These are phyloP conservation scores for Serendipita sp. DNA, from an alignment of 768 basidiomycete species.

Conservation along the genomic window DNA sequence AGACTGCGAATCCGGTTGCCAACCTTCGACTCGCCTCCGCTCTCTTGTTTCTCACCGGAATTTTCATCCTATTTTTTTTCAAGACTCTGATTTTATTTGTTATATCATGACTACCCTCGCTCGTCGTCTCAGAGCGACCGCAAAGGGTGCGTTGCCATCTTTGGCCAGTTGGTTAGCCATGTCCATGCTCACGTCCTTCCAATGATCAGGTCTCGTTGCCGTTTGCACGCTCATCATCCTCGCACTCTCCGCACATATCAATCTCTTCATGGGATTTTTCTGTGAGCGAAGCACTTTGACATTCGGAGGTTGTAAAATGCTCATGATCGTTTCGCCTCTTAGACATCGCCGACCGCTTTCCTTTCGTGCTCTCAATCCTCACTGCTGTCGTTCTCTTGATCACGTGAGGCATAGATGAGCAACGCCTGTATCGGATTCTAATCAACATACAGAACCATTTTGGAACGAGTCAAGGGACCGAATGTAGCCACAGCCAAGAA, in stretches of 20 bases:
- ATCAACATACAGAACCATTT: slow-evolving; percentile 22
- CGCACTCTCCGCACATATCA: slow-evolving; percentile 37
- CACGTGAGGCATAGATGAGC: slow-evolving; percentile 21
- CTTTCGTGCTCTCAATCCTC: slow-evolving; percentile 40
- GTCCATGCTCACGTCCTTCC: too few relatives aligned
- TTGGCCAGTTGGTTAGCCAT: not conserved
- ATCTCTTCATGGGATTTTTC: slow-evolving; percentile 43
- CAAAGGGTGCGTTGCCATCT: not conserved
- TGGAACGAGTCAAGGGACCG: slow-evolving; percentile 26
- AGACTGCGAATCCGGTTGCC: not conserved
- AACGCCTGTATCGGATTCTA: not conserved
- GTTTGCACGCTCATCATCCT: slow-evolving; percentile 35
- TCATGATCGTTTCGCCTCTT: not conserved
- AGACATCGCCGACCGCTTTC: slow-evolving; percentile 46
- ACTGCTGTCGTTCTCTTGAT: slow-evolving; percentile 30
- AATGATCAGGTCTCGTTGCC: slow-evolving; percentile 27
- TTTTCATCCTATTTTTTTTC: not conserved
- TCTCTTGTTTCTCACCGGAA: not conserved
- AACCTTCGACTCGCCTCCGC: slow-evolving; percentile 3
- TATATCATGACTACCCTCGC: not conserved
- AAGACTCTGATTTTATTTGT: not conserved
- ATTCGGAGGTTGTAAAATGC: not conserved
- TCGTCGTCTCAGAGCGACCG: not conserved
- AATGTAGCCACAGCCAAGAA: slow-evolving; percentile 33
- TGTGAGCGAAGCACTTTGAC: slow-evolving; percentile 27